Evolutionary conservation across 768 basidiomycete genomes (phyloP).

Genomic region (Gymnopilus dilepis): DNA sequence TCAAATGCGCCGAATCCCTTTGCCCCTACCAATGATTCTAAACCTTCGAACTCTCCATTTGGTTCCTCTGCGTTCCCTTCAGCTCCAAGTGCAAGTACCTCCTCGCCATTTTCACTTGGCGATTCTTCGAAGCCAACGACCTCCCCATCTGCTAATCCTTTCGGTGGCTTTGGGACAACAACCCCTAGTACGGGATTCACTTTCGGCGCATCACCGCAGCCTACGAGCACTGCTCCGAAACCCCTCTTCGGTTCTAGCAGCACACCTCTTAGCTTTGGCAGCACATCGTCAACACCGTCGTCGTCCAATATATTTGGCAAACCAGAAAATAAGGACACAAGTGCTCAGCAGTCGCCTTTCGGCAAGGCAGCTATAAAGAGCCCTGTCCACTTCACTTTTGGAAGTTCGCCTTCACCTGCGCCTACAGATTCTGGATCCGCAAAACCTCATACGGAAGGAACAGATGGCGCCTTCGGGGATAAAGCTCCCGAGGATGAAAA

Average conservation of each 20-base stretch:
- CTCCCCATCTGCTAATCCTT: constrained; percentile 8
- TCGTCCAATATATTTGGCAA: constrained; percentile 13
- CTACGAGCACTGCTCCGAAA: constrained; percentile 10
- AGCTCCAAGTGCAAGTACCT: constrained; percentile 13
- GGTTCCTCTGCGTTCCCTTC: constrained; percentile 15
- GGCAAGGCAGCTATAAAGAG: constrained; percentile 5
- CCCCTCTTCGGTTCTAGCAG: constrained; percentile 9
- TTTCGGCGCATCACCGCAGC: not conserved
- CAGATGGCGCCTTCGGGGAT: constrained; percentile 20
- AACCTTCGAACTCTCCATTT: constrained; percentile 8
- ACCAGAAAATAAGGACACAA: constrained; percentile 6
- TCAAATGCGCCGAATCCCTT: constrained; percentile 22
- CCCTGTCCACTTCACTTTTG: constrained; percentile 21
- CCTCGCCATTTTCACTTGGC: constrained; percentile 16
- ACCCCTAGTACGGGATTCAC: too few relatives aligned
- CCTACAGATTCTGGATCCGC: constrained; percentile 1
- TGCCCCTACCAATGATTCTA: constrained; percentile 15
- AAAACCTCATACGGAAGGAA: constrained; percentile 7
- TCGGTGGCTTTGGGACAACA: constrained; percentile 11
- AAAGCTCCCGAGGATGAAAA: constrained; percentile 19
- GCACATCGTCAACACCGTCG: constrained; percentile 5
- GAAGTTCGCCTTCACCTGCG: constrained; percentile 14
- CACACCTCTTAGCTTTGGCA: constrained; percentile 13
- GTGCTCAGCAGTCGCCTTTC: constrained; percentile 12
- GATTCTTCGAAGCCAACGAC: constrained; percentile 8